These are phyloP conservation scores for Odontarrhena argentea DNA, from an alignment of 345 rosid species.

Conservation along the genomic window DNA sequence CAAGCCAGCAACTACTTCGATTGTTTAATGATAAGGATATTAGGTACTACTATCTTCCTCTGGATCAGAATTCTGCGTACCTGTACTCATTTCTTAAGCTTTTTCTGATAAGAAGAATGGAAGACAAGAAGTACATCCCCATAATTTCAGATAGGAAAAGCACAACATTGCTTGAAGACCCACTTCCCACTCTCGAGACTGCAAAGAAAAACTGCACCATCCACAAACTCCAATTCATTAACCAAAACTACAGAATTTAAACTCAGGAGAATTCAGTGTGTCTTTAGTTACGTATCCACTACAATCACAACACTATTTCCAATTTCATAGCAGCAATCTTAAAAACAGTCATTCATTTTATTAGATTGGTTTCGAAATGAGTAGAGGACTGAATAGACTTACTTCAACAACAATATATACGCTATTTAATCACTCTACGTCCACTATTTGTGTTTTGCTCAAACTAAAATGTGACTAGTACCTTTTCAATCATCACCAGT, in stretches of 20 bases:
- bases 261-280: conserved; percentile 34
- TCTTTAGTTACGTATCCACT: background rate
- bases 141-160: conserved; percentile 88
- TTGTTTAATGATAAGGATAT: no score
- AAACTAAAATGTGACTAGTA: conserved; percentile 4
- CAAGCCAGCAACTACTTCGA: no score
- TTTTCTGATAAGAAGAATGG: conserved; percentile 87
- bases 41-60: no score
- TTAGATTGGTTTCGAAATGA: background rate
- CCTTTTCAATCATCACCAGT: background rate
- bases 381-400: background rate
- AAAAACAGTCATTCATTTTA: background rate
- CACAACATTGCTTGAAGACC: conserved; percentile 91
- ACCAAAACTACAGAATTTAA: conserved; percentile 24
- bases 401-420: no score
- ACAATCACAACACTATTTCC: background rate
- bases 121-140: conserved; percentile 94
- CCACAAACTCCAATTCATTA: conserved; percentile 5
- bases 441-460: no score
- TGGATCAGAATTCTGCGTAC: conserved; percentile 35
- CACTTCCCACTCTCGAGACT: conserved; percentile 88
- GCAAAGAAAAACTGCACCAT: conserved; percentile 84
- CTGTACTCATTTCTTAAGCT: conserved; percentile 87
- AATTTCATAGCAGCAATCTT: background rate
- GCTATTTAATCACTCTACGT: no score